phyloP scores from a whole-genome alignment of 805 yeast genomes.

The Ogataea henricii region DNA sequence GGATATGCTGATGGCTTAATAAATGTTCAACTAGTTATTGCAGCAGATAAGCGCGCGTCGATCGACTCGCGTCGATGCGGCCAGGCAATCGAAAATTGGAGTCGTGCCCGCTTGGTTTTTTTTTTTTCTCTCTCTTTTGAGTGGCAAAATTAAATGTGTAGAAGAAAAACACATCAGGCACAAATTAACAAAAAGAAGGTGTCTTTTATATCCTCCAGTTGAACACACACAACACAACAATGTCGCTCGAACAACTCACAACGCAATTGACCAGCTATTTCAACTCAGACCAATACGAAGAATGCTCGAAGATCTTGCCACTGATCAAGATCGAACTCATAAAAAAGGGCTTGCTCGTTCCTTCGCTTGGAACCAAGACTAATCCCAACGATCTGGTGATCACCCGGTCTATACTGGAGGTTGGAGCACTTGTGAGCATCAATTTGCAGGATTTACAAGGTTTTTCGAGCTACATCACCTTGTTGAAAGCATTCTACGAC shows the following conservation, averaged over 20 bases:
- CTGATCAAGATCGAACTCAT: conserved; percentile 79
- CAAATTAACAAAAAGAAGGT: no score
- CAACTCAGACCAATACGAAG: conserved; percentile 58
- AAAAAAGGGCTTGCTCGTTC: conserved; percentile 75
- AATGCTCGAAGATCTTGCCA: conserved; percentile 63
- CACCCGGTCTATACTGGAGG: conserved; percentile 80
- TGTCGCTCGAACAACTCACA: conserved; percentile 71
- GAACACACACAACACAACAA: conserved; percentile 19
- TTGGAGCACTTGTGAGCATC: conserved; percentile 82
- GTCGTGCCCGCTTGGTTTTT: no score
- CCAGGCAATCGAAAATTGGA: no score
- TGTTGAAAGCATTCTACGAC: conserved; percentile 76
- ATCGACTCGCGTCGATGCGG: not conserved
- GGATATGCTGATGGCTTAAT: conserved; percentile 1
- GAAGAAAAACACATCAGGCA: not conserved
- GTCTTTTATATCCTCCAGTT: not conserved
- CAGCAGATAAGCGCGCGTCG: not conserved
- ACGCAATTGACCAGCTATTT: conserved; percentile 67
- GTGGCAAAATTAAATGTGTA: not conserved
- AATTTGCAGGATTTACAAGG: conserved; percentile 58
- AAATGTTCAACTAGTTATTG: conserved; percentile 1
- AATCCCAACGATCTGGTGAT: conserved; percentile 69
- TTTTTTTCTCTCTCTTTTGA: not conserved
- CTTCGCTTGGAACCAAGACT: conserved; percentile 43
- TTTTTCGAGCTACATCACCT: conserved; percentile 74